Evolutionary conservation across 495 filamentous ascomycete genomes (phyloP).

Genomic region (Letharia lupina): DNA sequence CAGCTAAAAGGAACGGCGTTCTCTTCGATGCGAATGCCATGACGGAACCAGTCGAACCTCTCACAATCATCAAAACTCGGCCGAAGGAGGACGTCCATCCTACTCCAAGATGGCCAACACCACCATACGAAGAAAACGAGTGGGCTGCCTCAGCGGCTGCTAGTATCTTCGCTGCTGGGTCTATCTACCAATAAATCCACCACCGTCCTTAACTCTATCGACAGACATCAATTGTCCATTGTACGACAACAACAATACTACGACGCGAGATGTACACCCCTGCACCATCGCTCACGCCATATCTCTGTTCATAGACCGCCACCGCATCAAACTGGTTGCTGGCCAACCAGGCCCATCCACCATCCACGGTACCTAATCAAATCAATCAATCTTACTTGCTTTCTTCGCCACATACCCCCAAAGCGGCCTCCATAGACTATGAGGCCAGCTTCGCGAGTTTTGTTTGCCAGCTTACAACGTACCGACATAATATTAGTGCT

Average conservation of each 20-base stretch:
- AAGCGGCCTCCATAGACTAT: slow-evolving; percentile 20
- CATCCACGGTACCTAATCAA: slow-evolving; percentile 6
- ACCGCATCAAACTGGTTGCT: slow-evolving; percentile 9
- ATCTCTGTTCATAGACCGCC: slow-evolving; percentile 11
- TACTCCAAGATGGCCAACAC: slow-evolving; percentile 85
- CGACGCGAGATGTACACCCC: neutral
- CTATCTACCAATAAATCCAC: slow-evolving; percentile 34
- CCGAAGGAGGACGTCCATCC: slow-evolving; percentile 38
- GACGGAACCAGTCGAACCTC: slow-evolving; percentile 49
- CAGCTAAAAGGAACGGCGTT: slow-evolving; percentile 66
- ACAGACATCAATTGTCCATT: neutral
- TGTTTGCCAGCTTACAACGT: slow-evolving; percentile 5
- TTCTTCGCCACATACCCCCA: slow-evolving; percentile 20
- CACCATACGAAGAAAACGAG: slow-evolving; percentile 83
- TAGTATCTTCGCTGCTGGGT: slow-evolving; percentile 62
- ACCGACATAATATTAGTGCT: slow-evolving; percentile 15
- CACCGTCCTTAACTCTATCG: neutral
- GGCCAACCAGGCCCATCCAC: slow-evolving; percentile 10
- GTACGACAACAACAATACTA: neutral
- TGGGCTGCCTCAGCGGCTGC: slow-evolving; percentile 76
- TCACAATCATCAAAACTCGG: slow-evolving; percentile 39
- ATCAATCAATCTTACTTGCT: slow-evolving; percentile 12
- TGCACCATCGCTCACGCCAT: neutral
- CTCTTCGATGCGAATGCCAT: slow-evolving; percentile 61
- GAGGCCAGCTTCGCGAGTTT: slow-evolving; percentile 15